Evolutionary conservation across 176 grass and related monocot species (phyloP).

Genomic region (Triticum monococcum): DNA sequence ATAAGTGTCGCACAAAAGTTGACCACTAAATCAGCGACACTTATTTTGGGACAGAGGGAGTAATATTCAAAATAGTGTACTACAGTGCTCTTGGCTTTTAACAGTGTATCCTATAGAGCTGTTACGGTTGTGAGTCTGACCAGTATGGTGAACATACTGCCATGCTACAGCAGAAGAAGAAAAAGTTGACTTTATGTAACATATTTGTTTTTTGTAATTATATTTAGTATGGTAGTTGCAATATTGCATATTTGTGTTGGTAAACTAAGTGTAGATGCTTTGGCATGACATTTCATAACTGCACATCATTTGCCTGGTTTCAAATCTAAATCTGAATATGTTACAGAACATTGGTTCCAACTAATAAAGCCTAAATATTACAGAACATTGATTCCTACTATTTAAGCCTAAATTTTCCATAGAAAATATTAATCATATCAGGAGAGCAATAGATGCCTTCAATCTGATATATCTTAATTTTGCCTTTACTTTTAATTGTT

Average conservation of each 20-base stretch:
- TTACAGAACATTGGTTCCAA: neutral
- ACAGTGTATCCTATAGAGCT: neutral
- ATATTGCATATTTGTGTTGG: neutral
- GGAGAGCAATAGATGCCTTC: neutral
- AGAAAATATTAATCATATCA: slow-evolving; percentile 5
- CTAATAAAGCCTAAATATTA: neutral
- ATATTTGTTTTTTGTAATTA: neutral
- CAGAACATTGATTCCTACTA: neutral
- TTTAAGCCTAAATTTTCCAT: neutral
- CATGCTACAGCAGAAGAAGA: neutral
- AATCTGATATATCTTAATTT: slow-evolving; percentile 15
- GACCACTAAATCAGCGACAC: too few relatives aligned
- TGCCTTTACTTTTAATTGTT: slow-evolving; percentile 11
- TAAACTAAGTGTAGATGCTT: neutral
- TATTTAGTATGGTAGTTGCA: neutral
- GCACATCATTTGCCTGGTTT: neutral
- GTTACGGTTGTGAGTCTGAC: neutral
- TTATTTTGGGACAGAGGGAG: neutral
- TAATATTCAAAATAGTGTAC: neutral
- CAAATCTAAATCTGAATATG: neutral
- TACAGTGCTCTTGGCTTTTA: neutral
- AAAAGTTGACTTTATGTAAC: neutral
- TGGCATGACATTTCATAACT: neutral
- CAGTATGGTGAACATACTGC: neutral
- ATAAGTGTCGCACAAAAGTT: too few relatives aligned